Evolutionary conservation across 2,329 filamentous ascomycete genomes (phyloP), one percentile per base, ranked within the genome.

Genomic region (Fusarium incarnatum): DNA sequence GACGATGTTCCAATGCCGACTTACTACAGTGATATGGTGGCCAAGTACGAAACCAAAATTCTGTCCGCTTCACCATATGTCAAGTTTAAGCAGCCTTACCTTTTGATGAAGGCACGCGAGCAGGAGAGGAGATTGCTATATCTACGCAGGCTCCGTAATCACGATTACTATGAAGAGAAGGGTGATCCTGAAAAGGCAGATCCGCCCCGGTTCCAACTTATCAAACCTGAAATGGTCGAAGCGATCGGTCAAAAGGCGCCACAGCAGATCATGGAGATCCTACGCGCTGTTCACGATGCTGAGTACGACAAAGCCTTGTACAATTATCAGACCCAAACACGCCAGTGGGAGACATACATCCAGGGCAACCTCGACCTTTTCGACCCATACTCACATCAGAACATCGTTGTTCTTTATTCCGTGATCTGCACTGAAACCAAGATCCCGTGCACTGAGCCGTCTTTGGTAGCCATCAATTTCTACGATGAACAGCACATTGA

Each of bases 21-120:
- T 1, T 97, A 94, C 76, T 98, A 98, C 78, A 94, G 94, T 77
- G 94, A 97, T 77, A 93, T 98, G 86, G 94, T 98, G 40, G 91
- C 94, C 60, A 95, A 97, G 75, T 94, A 97, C 75, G 90, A 97
- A 76, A 97, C 94, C 8, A 97, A 95, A 76, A 92, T 99, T 46
- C 83, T 99, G 8, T 99, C 97, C 2, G 94, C 94, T 2, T 99
- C 96, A 1, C 96, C 96, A 0, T 98, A 97, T 77, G 96, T 99
- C 70, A 95, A 94, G 76, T 99, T 98, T 77, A 92, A 92, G 70
- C 94, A 96, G 77, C 96, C 96, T 1, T 97, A 98, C 79, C 87
- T 98, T 25, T 86, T 99, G 40, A 97, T 96, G 86, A 93, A 93
- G 76, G 92, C 96, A 44, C 90, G 96, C 52, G 94, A 98, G 77